A percentile compares a stretch with the other conserved stretches of the same genome.
Evolutionary conservation across 441 rosid genomes (phyloP).

Genomic region (Codiaeum variegatum): DNA sequence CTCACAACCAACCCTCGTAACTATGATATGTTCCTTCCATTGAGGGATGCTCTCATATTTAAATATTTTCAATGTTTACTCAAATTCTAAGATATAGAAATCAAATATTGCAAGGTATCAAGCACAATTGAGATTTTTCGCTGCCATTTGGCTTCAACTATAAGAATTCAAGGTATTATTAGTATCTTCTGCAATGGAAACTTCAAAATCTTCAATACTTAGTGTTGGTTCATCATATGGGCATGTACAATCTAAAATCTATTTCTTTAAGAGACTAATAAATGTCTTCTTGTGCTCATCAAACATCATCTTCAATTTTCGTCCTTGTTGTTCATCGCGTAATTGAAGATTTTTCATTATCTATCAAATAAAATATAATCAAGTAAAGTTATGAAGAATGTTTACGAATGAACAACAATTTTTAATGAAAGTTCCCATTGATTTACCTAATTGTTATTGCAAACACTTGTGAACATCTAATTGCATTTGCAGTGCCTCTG

Average conservation of each 20-base stretch:
- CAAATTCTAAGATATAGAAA: too few relatives aligned
- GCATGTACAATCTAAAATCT: slow-evolving; percentile 25
- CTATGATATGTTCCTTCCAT: too few relatives aligned
- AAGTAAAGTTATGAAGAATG: neutral
- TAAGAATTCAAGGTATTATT: too few relatives aligned
- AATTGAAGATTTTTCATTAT: slow-evolving; percentile 73
- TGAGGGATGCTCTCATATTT: too few relatives aligned
- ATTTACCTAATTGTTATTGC: slow-evolving; percentile 78
- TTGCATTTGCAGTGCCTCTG: slow-evolving; percentile 78
- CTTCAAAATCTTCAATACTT: slow-evolving; percentile 40
- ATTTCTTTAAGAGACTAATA: slow-evolving; percentile 32
- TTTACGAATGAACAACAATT: neutral
- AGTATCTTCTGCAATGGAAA: slow-evolving; percentile 38
- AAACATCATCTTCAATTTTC: slow-evolving; percentile 68
- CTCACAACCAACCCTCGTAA: too few relatives aligned
- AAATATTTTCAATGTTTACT: too few relatives aligned
- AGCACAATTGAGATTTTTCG: too few relatives aligned
- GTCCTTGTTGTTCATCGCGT: slow-evolving; percentile 81
- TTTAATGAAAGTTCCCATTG: neutral
- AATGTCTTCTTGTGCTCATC: slow-evolving; percentile 65
- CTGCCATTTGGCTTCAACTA: too few relatives aligned
- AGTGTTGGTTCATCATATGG: slow-evolving; percentile 24
- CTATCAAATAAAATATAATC: slow-evolving; percentile 26
- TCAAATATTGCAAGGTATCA: too few relatives aligned
- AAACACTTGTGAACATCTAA: slow-evolving; percentile 82